Base-by-base conservation (phyloP, 805 yeast species). In the Ogataea ganodermae region DNA sequence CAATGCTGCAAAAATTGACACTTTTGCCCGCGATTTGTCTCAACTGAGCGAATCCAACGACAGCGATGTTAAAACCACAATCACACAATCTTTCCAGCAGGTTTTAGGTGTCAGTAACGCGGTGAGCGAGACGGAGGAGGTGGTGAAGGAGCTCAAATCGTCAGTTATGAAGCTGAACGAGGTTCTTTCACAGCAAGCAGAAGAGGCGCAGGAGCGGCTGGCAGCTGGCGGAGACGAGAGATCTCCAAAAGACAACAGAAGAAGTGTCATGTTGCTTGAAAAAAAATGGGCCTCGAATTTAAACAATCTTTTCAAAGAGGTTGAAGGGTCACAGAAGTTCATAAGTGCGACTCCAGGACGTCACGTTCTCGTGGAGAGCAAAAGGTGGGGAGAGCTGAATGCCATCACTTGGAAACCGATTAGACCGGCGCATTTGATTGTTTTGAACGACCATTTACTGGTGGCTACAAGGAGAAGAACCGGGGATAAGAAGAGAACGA, bases 251-350 rank as follows among this genome's bases (percentile, higher is more conserved):
- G 67, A 73, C 44, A 89, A 86, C 61, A 72, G 96, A 35, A 80
- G 84, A 50, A 82, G 90, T 45, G 80, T 89, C 43, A 58, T 85
- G 44, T 79, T 87, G 45, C 69, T 90, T 43, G 92, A 88, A 62
- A 83, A 83, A 57, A 79, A 86, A 72, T 89, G 97, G 96, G 86
- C 83, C 13, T 73, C 74, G 35, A 89, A 86, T 59, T 70, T 90
- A 60, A 79, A 78, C 45, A 75, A 80, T 7, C 68, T 90, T 43
- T 89, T 84, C 65, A 81, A 81, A 56, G 89, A 86, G 52, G 96
- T 91, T 13, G 96, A 91, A 53, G 95, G 96, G n/a, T 90, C 96
- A 1, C 91, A 87, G 57, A 86, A 86, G 59, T 80, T 77, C 50
- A 73, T 90, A 31, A 86, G 89, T 17, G 80, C 87, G 1, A 64